These are phyloP conservation scores for Solanum hybrid DNA, from an alignment of 305 asterid species.

Conservation along the genomic window DNA sequence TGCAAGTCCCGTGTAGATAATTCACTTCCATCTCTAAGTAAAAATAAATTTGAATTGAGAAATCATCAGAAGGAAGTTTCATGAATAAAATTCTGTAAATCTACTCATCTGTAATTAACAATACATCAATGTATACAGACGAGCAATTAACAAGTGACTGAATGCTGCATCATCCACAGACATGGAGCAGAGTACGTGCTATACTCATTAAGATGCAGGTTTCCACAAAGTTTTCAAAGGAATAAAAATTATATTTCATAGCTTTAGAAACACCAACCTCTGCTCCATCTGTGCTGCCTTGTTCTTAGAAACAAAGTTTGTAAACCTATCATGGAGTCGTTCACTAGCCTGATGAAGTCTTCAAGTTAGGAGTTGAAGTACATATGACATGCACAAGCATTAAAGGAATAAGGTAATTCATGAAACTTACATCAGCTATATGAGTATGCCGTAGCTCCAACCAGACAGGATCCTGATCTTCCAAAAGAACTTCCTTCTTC, in stretches of 20 bases:
- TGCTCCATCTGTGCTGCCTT: slow-evolving; percentile 98
- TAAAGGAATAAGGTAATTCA: slow-evolving; percentile 1
- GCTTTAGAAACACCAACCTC: slow-evolving; percentile 40
- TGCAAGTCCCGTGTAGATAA: slow-evolving; percentile 89
- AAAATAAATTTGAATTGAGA: slow-evolving; percentile 21
- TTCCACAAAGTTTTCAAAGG: not conserved
- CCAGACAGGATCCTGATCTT: slow-evolving; percentile 94
- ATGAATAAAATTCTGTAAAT: not conserved
- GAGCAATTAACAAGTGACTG: not conserved
- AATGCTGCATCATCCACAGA: not conserved
- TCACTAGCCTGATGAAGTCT: slow-evolving; percentile 73
- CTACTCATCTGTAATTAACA: not conserved
- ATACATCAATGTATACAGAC: too few species aligned
- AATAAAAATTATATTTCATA: not conserved
- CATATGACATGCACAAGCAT: slow-evolving; percentile 9
- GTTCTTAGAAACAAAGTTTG: slow-evolving; percentile 75
- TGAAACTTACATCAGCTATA: slow-evolving; percentile 74
- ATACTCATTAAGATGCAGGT: not conserved
- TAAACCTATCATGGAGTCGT: slow-evolving; percentile 72
- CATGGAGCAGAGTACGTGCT: not conserved
- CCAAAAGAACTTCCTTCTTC: slow-evolving; percentile 78
- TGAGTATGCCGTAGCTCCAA: slow-evolving; percentile 89
- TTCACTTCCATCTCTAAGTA: slow-evolving; percentile 77
- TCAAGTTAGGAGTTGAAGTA: slow-evolving; percentile 11
- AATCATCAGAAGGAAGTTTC: slow-evolving; percentile 2